Base-by-base conservation (phyloP, 306 rosid genomes). In the Glycine tomentella region DNA sequence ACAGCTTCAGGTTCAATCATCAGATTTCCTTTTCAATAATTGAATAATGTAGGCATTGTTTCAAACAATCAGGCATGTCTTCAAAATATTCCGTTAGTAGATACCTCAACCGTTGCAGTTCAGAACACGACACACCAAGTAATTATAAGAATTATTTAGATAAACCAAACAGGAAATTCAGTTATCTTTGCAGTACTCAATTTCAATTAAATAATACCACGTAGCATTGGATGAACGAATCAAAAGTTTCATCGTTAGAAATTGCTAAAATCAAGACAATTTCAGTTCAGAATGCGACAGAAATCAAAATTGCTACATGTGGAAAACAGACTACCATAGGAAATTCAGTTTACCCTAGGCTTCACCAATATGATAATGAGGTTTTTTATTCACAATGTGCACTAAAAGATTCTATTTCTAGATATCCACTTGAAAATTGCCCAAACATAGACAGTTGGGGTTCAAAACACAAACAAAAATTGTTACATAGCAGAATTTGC, bases 1-100 rank as follows among this genome's bases (percentile, higher is more conserved):
- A n/a, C 56, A 34, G 45, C 31, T 25, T 25, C 31, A 68, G 46
- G 52, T 61, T 51, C 73, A 80, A 75, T 40, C n/a, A 1, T 15
- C 12, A 79, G 62, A 75, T 65, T 48, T 49, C 38, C 33, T 14
- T 46, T 64, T 72, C 71, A 83, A 78, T 65, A 36, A 67, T 13
- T 65, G 13, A 72, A 55, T 34, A 57, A 34, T 4, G 0, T 6
- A 63, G 1, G 57, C 38, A 64, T 25, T 67, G 36, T 44, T 16
- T 45, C n/a, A 57, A 78, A 55, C 20, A 16, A 3, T 45, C 25
- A 36, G 65, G 46, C 14, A 16, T 7, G 44, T 38, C n/a, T 49
- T 74, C 51, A 7, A 62, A 80, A 20, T 56, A 75, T 62, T 42
- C 36, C 8, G 12, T 42, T 12, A 44, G 74, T 71, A 63, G 46